These are phyloP conservation scores for Gynandropsis gynandra DNA, from an alignment of 345 rosid genomes.

Conservation along the genomic window DNA sequence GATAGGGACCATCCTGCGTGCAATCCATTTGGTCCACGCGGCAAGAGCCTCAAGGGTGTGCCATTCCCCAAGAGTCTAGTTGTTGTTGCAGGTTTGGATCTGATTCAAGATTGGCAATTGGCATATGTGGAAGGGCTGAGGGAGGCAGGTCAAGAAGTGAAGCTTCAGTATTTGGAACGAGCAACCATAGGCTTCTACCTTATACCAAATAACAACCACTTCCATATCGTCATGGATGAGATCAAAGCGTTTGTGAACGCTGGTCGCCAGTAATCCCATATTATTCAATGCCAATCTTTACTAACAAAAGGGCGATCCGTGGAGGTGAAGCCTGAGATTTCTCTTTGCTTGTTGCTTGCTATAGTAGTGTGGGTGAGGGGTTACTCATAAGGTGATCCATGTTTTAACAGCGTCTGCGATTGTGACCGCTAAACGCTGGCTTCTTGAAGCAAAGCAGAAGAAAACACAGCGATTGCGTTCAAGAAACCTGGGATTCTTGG, in stretches of 20 bases:
- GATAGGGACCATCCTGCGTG: slow-evolving; percentile 88
- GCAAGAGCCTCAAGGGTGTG: slow-evolving; percentile 42
- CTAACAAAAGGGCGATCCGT: too few relatives aligned
- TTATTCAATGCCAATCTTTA: too few relatives aligned
- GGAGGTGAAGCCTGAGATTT: too few relatives aligned
- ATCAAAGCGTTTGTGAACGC: slow-evolving; percentile 54
- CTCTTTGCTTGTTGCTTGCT: too few relatives aligned
- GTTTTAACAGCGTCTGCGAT: too few relatives aligned
- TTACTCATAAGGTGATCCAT: too few relatives aligned
- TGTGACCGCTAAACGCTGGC: too few relatives aligned
- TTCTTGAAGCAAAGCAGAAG: too few relatives aligned
- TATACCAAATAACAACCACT: slow-evolving; percentile 70
- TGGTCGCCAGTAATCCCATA: neutral
- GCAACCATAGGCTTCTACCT: slow-evolving; percentile 91
- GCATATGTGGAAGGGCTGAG: slow-evolving; percentile 64
- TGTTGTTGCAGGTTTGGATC: slow-evolving; percentile 87
- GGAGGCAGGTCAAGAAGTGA: slow-evolving; percentile 63
- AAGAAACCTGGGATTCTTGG: too few relatives aligned
- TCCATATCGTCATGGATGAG: slow-evolving; percentile 72
- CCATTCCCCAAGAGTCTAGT: slow-evolving; percentile 74
- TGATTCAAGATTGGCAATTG: slow-evolving; percentile 77
- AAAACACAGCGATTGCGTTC: too few relatives aligned
- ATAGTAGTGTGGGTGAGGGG: too few relatives aligned
- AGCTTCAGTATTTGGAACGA: slow-evolving; percentile 52
- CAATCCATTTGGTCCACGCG: slow-evolving; percentile 72